Evolutionary conservation across 495 filamentous ascomycete species (phyloP).

Genomic region (Baudoinia panamericana): DNA sequence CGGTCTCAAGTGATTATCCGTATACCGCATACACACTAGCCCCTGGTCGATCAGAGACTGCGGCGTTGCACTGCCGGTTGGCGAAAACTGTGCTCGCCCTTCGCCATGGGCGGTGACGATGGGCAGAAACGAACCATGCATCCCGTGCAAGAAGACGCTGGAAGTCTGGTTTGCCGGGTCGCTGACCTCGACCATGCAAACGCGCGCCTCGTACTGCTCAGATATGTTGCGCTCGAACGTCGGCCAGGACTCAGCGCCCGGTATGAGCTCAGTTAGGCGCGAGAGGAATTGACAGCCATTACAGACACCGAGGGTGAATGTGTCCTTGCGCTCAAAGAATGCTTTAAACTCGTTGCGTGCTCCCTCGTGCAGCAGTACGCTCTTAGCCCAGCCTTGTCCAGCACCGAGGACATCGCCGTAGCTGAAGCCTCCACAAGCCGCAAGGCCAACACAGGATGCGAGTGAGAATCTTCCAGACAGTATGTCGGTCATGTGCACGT

Average conservation of each 20-base stretch:
- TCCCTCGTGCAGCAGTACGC: conserved; percentile 68
- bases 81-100: conserved; percentile 63
- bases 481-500: conserved; percentile 96
- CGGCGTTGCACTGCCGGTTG: conserved; percentile 30
- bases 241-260: conserved; percentile 75
- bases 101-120: conserved; percentile 89
- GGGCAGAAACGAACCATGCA: conserved; percentile 70
- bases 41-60: conserved; percentile 46
- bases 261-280: conserved; percentile 70
- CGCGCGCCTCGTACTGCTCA: conserved; percentile 86
- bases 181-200: conserved; percentile 72
- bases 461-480: conserved; percentile 64
- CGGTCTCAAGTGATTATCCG: conserved; percentile 61
- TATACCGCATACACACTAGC: conserved; percentile 62
- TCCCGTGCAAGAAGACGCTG: conserved; percentile 86
- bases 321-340: conserved; percentile 83
- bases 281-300: conserved; percentile 96
- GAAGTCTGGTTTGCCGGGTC: conserved; percentile 41
- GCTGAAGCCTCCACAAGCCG: conserved; percentile 92
- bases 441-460: conserved; percentile 69
- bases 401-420: conserved; percentile 95
- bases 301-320: conserved; percentile 89
- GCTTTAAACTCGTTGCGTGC: conserved; percentile 60
- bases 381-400: conserved; percentile 93
- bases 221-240: conserved; percentile 72